Percentiles rank a stretch among this genome's conserved stretches.
Evolutionary conservation across 2,329 filamentous ascomycete genomes (phyloP).

Genomic region (Onygena corvina): DNA sequence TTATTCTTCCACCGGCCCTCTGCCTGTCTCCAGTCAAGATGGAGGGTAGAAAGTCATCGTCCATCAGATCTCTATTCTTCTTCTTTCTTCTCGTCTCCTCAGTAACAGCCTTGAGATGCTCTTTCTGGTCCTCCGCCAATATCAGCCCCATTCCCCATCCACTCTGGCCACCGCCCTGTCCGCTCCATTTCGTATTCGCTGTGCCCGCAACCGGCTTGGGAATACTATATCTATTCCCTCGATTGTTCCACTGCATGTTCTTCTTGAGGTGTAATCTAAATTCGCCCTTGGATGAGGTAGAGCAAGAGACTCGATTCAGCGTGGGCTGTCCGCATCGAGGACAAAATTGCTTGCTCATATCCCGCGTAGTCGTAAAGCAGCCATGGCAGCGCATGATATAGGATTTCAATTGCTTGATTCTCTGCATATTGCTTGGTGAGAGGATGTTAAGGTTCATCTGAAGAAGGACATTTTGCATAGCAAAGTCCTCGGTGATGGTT

Average conservation of each 20-base stretch:
- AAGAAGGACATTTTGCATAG: conserved; percentile 93
- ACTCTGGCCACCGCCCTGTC: conserved; percentile 62
- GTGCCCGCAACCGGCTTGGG: conserved; percentile 79
- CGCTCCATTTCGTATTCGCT: conserved; percentile 59
- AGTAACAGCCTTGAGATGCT: conserved; percentile 56
- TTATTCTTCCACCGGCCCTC: conserved; percentile 53
- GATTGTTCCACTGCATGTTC: conserved; percentile 93
- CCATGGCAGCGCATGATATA: conserved; percentile 89
- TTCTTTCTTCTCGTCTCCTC: conserved; percentile 48
- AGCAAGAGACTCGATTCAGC: conserved; percentile 72
- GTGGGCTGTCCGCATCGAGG: conserved; percentile 79
- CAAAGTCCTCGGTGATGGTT: conserved; percentile 89
- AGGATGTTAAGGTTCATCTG: conserved; percentile 90
- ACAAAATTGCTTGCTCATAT: conserved; percentile 86
- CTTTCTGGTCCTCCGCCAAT: conserved; percentile 89
- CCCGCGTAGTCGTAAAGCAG: conserved; percentile 73
- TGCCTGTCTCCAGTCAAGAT: conserved; percentile 71
- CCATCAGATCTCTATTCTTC: conserved; percentile 76
- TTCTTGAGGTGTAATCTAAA: conserved; percentile 81
- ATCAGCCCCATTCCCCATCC: conserved; percentile 80
- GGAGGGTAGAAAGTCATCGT: conserved; percentile 78
- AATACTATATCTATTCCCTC: conserved; percentile 83
- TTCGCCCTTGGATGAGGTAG: conserved; percentile 65
- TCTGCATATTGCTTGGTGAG: conserved; percentile 57
- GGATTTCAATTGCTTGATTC: conserved; percentile 74